These are phyloP conservation scores for Avena eriantha DNA, from an alignment of 176 grass and related monocot species.

Conservation along the genomic window DNA sequence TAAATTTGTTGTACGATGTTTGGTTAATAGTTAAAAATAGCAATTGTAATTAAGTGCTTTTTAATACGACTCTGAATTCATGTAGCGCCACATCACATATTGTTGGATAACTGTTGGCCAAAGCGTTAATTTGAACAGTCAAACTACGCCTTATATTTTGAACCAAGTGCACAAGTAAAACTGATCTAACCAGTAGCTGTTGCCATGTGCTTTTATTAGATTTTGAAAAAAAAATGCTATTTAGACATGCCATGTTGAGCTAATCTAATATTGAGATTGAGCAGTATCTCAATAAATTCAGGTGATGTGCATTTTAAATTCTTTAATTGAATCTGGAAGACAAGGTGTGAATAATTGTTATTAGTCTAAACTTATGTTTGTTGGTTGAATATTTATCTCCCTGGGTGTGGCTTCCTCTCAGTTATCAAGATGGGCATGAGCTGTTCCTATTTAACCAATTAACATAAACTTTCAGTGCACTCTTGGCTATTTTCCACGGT, in stretches of 20 bases:
- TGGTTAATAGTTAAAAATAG: background rate
- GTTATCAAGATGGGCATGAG: background rate
- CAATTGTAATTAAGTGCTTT: background rate
- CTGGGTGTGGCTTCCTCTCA: background rate
- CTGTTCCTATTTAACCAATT: background rate
- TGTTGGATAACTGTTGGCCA: background rate
- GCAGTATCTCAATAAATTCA: background rate
- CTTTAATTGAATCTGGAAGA: background rate
- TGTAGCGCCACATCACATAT: background rate
- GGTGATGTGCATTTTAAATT: background rate
- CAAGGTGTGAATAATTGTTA: background rate
- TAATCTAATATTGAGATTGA: background rate
- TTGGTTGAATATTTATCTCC: background rate
- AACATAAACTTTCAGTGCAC: background rate
- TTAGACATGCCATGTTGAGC: background rate
- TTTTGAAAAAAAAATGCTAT: background rate
- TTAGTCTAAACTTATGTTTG: slow-evolving; percentile 2
- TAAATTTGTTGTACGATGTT: background rate
- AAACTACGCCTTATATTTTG: background rate
- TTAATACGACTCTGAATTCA: background rate
- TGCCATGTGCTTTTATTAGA: background rate
- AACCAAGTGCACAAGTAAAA: background rate
- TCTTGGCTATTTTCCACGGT: background rate
- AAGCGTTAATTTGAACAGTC: background rate
- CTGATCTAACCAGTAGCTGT: background rate